These are phyloP conservation scores for Biscutella laevigata DNA, from an alignment of 441 rosid genomes.

Conservation along the genomic window DNA sequence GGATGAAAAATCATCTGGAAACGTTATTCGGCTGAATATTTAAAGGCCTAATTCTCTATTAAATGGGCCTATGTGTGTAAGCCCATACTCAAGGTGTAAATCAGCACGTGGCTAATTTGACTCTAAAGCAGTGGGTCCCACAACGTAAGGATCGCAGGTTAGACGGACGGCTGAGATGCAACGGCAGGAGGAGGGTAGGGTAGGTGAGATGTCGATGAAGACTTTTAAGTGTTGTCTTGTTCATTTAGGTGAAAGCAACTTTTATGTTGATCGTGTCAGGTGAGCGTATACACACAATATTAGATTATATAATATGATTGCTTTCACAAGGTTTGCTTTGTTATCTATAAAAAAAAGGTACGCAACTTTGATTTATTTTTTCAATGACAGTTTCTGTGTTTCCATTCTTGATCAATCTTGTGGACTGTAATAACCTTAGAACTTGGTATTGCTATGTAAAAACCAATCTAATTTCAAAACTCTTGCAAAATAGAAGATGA, in stretches of 20 bases:
- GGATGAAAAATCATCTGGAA: neutral
- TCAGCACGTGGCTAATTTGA: neutral
- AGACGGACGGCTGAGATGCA: constrained; percentile 17
- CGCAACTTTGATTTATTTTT: no score
- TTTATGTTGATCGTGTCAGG: constrained; percentile 16
- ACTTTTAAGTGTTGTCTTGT: constrained; percentile 22
- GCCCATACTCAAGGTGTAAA: neutral
- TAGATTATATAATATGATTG: no score
- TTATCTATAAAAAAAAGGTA: constrained; percentile 2
- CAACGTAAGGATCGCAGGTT: neutral
- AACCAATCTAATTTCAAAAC: neutral
- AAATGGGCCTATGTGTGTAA: neutral
- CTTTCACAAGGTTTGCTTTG: constrained; percentile 11
- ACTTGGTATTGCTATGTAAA: neutral
- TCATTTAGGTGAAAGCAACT: constrained; percentile 23
- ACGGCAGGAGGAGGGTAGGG: constrained; percentile 4
- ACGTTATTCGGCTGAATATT: neutral
- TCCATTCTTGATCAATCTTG: neutral
- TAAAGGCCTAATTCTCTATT: neutral
- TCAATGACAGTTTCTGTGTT: neutral
- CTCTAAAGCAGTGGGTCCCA: neutral
- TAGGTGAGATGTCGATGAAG: constrained; percentile 26
- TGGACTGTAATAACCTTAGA: neutral
- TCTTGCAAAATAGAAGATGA: neutral
- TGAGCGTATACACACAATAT: no score